Percentiles rank a stretch among this genome's conserved stretches.
Evolutionary conservation across 345 rosid species (phyloP).

Genomic region (Lumnitzera littorea): DNA sequence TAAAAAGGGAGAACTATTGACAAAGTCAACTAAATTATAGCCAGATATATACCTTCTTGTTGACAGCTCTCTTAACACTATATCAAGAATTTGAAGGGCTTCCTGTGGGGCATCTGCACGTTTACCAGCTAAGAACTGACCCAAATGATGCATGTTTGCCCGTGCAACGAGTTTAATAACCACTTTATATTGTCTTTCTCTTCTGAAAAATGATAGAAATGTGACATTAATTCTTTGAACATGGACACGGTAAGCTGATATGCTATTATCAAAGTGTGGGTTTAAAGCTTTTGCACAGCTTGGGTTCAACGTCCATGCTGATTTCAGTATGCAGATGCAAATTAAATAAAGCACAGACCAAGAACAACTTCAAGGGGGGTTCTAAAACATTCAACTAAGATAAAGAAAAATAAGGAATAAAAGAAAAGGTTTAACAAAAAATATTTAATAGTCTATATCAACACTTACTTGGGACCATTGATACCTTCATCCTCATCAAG

Average conservation of each 20-base stretch:
- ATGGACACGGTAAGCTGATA: too few species aligned
- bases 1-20: neutral
- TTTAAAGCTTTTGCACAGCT: too few species aligned
- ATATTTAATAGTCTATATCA: neutral
- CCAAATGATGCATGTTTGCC: slow-evolving; percentile 84
- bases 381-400: neutral
- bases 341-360: too few species aligned
- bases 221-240: neutral
- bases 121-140: slow-evolving; percentile 86
- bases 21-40: neutral
- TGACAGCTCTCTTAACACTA: slow-evolving; percentile 85
- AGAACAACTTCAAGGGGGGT: neutral
- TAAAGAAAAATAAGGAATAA: neutral
- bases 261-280: too few species aligned
- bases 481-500: slow-evolving; percentile 68
- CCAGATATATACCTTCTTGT: slow-evolving; percentile 44
- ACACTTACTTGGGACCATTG: slow-evolving; percentile 74
- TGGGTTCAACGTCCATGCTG: too few species aligned
- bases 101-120: slow-evolving; percentile 90
- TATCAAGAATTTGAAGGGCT: slow-evolving; percentile 81
- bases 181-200: slow-evolving; percentile 74
- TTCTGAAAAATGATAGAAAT: slow-evolving; percentile 34
- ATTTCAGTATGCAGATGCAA: too few species aligned
- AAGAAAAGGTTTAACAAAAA: neutral
- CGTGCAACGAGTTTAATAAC: slow-evolving; percentile 75